Evolutionary conservation across 2,329 filamentous ascomycete species (phyloP), one percentile per base, ranked within the genome.

Genomic region (Monosporascus sp.): DNA sequence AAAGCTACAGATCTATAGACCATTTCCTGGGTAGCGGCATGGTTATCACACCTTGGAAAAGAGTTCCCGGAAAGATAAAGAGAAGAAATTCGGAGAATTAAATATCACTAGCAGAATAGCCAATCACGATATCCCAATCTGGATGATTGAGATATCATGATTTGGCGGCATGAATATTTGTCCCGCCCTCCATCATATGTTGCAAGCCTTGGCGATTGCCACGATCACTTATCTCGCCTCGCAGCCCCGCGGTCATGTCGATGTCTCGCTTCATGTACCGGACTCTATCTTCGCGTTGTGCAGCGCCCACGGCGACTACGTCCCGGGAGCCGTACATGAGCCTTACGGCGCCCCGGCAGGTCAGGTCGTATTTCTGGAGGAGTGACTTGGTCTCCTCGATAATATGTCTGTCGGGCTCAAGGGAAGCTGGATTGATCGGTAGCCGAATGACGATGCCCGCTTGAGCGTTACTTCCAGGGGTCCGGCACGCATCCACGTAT

Each of bases 401-500:
- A 22, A 27, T n/a, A 11, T 61, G 58, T 46, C 52, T 47, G 4
- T 22, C 31, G 9, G 59, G 59, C 34, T 59, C 57, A 14, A 57
- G 20, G 57, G 57, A 7, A 61, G 51, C 37, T 61, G 54, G 51
- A 61, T 54, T 38, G 51, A 58, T 14, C 27, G 49, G 41, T 59
- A 61, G 14, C 55, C 57, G 16, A 61, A 45, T 7, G 55, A 53
- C 7, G 52, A 40, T n/a, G 52, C 57, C 19, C 59, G 53, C 38
- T 52, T 53, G 16, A 59, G 47, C 5, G 52, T 58, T 6, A 54
- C 31, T 19, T 58, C 59, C 19, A 59, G 57, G 22, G 59, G 55
- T 36, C 59, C 59, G 5, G 55, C 55, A 11, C 59, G 49, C 57
- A 61, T 59, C 59, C 59, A 61, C 3, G 53, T 59, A 19, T 61